Percentiles rank a stretch among this genome's conserved stretches.
Evolutionary conservation across 2,329 filamentous ascomycete genomes (phyloP).

Genomic region (Chaetomium olivaceum): DNA sequence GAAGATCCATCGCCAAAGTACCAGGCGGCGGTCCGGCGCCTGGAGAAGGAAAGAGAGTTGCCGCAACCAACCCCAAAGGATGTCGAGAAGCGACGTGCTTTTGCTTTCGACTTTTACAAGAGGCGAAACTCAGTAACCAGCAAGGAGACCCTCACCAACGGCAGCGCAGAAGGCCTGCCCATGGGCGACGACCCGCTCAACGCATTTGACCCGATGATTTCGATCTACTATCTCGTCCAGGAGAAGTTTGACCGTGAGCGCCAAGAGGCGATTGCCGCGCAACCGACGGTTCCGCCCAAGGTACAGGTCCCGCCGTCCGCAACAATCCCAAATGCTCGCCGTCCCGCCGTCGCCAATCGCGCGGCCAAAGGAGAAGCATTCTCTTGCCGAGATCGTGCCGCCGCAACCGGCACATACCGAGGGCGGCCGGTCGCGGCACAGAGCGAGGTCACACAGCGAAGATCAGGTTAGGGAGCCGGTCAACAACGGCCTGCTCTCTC

Average conservation of each 20-base stretch:
- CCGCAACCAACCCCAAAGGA: constrained; percentile 57
- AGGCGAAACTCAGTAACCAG: constrained; percentile 86
- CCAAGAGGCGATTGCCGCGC: constrained; percentile 41
- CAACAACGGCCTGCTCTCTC: constrained; percentile 62
- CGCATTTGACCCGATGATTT: constrained; percentile 87
- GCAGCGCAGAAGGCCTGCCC: constrained; percentile 83
- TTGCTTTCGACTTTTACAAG: constrained; percentile 96
- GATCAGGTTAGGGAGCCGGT: constrained; percentile 78
- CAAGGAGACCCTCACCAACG: constrained; percentile 78
- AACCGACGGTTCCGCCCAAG: constrained; percentile 29
- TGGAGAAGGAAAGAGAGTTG: constrained; percentile 65
- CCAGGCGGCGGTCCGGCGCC: constrained; percentile 74
- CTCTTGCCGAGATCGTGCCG: constrained; percentile 71
- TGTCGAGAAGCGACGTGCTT: constrained; percentile 81
- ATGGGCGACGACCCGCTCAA: constrained; percentile 85
- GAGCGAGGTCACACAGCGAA: constrained; percentile 91
- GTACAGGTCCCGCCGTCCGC: constrained; percentile 31
- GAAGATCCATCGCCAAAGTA: constrained; percentile 93
- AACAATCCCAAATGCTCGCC: constrained; percentile 24
- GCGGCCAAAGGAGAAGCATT: constrained; percentile 44
- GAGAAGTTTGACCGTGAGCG: constrained; percentile 87
- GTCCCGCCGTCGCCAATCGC: constrained; percentile 30
- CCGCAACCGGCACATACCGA: constrained; percentile 92
- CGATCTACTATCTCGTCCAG: constrained; percentile 92
- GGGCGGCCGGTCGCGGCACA: constrained; percentile 69